phyloP scores from a whole-genome alignment of 208 protist species.

The Trypanosoma boissoni region DNA sequence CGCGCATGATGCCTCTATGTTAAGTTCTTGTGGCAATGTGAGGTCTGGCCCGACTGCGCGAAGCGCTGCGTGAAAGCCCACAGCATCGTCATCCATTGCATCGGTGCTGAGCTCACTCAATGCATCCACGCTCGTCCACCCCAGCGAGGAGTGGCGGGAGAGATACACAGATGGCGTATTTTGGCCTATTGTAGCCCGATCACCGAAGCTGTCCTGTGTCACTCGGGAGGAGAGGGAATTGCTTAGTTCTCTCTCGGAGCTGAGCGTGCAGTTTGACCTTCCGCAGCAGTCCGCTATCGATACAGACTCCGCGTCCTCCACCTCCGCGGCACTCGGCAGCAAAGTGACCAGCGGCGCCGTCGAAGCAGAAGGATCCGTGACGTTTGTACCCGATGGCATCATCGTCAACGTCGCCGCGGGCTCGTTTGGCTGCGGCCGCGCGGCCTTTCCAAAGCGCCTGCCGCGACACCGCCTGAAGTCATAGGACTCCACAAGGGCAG shows the following conservation, averaged over 20 bases:
- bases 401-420: constrained; percentile 6
- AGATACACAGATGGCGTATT: constrained; percentile 10
- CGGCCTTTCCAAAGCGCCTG: neutral
- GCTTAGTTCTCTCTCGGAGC: neutral
- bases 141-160: too few relatives aligned
- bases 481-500: neutral
- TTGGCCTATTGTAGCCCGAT: neutral
- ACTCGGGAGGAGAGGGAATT: neutral
- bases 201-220: neutral
- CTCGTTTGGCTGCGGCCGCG: too few relatives aligned
- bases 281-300: neutral
- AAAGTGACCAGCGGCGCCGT: neutral
- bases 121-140: too few relatives aligned
- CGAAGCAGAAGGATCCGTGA: neutral
- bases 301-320: neutral
- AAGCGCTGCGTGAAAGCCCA: too few relatives aligned
- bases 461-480: neutral
- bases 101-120: too few relatives aligned
- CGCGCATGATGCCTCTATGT: too few relatives aligned
- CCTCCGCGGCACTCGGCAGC: neutral
- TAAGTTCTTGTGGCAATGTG: too few relatives aligned
- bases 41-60: too few relatives aligned
- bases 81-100: too few relatives aligned
- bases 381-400: constrained; percentile 11
- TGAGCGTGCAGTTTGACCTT: neutral